Evolutionary conservation across 139 green algal genomes (phyloP).

Genomic region (Chlorella sorokiniana): DNA sequence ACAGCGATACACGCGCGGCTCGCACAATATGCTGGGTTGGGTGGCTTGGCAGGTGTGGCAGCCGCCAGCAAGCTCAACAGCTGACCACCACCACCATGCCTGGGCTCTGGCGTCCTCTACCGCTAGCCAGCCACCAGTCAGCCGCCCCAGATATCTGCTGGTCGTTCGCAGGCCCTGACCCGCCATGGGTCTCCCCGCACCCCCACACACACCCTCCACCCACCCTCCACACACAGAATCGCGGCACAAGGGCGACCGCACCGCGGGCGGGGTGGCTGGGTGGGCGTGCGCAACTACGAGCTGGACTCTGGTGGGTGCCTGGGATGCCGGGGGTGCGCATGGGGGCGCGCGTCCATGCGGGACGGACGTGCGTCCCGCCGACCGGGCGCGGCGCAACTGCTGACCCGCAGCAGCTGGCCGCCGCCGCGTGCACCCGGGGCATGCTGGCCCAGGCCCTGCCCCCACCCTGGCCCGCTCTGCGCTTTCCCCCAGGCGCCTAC

Average conservation of each 20-base stretch:
- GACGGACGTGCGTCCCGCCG: no score
- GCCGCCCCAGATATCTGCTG: background rate
- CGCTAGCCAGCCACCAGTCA: background rate
- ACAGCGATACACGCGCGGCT: no score
- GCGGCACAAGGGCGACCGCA: constrained; percentile 48
- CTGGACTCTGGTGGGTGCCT: constrained; percentile 36
- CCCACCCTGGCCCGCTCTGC: background rate
- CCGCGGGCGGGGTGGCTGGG: constrained; percentile 55
- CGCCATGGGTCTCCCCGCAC: background rate
- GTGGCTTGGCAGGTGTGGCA: no score
- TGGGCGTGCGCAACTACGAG: constrained; percentile 70
- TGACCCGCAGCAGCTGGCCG: no score
- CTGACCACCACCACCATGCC: background rate
- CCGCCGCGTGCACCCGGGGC: no score
- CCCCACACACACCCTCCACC: background rate
- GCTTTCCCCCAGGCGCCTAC: constrained; percentile 55
- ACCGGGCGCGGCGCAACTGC: no score
- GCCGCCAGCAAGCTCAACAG: no score
- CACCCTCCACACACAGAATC: background rate
- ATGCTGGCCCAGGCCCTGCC: no score
- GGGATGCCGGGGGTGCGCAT: background rate
- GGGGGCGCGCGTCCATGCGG: background rate
- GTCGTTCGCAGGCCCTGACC: no score
- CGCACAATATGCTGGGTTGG: no score
- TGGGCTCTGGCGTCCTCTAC: background rate